Percentiles rank a stretch among this genome's conserved stretches.
Conservation (phyloP, 768 basidiomycete genomes). For the Boletus pseudopeckii region DNA sequence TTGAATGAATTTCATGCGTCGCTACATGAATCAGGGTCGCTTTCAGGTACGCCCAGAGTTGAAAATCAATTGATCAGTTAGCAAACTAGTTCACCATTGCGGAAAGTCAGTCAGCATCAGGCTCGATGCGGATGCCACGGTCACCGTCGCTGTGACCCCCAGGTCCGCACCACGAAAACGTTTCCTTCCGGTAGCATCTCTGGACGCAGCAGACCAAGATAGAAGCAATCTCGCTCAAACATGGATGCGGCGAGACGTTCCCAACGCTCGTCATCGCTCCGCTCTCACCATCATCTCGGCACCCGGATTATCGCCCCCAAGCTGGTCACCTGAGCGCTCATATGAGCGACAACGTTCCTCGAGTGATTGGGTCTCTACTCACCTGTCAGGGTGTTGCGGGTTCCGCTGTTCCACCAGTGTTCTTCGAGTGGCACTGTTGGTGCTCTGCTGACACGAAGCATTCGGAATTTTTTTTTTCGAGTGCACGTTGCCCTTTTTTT, state of each 20-base stretch:
- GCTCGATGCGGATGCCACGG: slow-evolving; percentile 6
- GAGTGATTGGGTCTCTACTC: neutral
- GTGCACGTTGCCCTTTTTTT: slow-evolving; percentile 11
- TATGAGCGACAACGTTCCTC: no score
- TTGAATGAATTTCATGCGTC: slow-evolving; percentile 20
- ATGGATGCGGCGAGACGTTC: slow-evolving; percentile 12
- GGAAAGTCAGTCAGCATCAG: no score
- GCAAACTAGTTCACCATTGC: neutral
- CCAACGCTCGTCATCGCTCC: slow-evolving; percentile 8
- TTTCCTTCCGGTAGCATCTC: neutral
- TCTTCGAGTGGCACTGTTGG: no score
- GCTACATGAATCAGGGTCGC: slow-evolving; percentile 27
- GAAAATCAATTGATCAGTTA: slow-evolving; percentile 20
- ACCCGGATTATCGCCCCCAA: slow-evolving; percentile 1
- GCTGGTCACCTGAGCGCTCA: slow-evolving; percentile 1
- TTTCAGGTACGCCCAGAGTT: slow-evolving; percentile 14
- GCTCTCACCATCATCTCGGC: slow-evolving; percentile 12
- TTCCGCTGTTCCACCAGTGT: slow-evolving; percentile 4
- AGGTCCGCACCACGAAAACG: slow-evolving; percentile 6
- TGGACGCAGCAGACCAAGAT: slow-evolving; percentile 13
- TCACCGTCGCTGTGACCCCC: slow-evolving; percentile 6
- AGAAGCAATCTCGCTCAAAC: slow-evolving; percentile 7
- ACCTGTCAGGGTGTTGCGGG: neutral
- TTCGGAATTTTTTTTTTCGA: no score
- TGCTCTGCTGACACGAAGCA: neutral